A percentile compares a stretch with the other conserved stretches of the same genome.
Conservation (phyloP, 177 flowering plant genomes). For the Vitis hybrid region DNA sequence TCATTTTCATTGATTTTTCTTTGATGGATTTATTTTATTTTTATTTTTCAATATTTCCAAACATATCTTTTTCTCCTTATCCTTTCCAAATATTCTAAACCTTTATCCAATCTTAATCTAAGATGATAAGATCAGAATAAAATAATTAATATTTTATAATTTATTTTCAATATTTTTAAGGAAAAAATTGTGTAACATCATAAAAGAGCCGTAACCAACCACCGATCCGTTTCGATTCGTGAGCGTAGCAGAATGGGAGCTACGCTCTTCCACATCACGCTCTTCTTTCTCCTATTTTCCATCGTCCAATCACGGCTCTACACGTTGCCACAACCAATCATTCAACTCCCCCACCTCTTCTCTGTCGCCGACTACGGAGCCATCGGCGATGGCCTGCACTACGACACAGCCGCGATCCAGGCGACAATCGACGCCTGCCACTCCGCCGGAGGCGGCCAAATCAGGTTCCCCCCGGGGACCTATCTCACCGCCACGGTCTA, state of each 20-base stretch:
- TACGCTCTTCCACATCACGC: background rate
- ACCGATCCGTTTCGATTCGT: too few species aligned
- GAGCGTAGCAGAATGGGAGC: background rate
- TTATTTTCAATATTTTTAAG: too few species aligned
- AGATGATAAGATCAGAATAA: too few species aligned
- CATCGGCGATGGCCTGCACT: constrained; percentile 64
- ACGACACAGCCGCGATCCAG: constrained; percentile 82
- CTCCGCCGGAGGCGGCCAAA: constrained; percentile 42
- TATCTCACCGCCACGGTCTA: constrained; percentile 77
- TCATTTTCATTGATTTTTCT: too few species aligned
- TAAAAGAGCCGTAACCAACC: background rate
- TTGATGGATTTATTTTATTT: too few species aligned
- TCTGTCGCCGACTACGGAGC: constrained; percentile 89
- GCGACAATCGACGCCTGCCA: constrained; percentile 74
- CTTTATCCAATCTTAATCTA: too few species aligned
- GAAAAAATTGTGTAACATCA: too few species aligned
- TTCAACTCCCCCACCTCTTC: constrained; percentile 25
- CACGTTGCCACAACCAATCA: constrained; percentile 22
- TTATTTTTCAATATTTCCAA: too few species aligned
- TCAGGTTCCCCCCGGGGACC: constrained; percentile 64
- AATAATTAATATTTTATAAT: too few species aligned
- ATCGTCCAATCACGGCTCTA: constrained; percentile 24
- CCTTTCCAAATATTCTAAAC: too few species aligned
- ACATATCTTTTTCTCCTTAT: too few species aligned
- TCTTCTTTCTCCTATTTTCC: constrained; percentile 10